phyloP scores from a whole-genome alignment of 2,329 filamentous ascomycete species.

The Alternaria sp. region DNA sequence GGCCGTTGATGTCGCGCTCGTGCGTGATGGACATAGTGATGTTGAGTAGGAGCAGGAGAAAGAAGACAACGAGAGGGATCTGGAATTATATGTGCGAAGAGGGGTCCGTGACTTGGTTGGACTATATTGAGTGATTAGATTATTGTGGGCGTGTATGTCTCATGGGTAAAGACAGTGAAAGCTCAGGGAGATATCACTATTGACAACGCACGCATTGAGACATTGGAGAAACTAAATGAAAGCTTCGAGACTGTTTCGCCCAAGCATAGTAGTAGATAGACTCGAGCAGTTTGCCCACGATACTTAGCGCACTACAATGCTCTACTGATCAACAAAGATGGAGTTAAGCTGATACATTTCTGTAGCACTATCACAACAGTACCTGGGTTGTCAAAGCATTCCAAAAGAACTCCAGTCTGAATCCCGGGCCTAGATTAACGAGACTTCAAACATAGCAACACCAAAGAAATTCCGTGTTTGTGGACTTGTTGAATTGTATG shows the following conservation, averaged over 20 bases:
- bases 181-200: neutral
- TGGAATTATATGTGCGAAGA: neutral
- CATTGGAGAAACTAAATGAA: neutral
- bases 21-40: conserved; percentile 1
- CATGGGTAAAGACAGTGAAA: neutral
- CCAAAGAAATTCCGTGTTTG: neutral
- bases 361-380: neutral
- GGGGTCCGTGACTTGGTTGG: neutral
- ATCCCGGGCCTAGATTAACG: neutral
- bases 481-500: neutral
- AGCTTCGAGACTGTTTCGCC: neutral
- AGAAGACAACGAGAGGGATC: neutral
- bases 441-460: neutral
- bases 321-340: neutral
- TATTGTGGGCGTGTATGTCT: neutral
- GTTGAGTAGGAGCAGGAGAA: neutral
- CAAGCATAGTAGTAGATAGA: neutral
- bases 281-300: neutral
- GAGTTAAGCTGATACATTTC: neutral
- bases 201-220: neutral
- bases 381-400: neutral
- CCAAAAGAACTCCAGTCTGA: neutral
- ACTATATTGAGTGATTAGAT: neutral
- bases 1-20: conserved; percentile 6
- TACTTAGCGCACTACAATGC: neutral